A percentile compares a stretch with the other conserved stretches of the same genome.
phyloP scores from a whole-genome alignment of 805 yeast genomes.

The Ogataea trehaloabstinens region DNA sequence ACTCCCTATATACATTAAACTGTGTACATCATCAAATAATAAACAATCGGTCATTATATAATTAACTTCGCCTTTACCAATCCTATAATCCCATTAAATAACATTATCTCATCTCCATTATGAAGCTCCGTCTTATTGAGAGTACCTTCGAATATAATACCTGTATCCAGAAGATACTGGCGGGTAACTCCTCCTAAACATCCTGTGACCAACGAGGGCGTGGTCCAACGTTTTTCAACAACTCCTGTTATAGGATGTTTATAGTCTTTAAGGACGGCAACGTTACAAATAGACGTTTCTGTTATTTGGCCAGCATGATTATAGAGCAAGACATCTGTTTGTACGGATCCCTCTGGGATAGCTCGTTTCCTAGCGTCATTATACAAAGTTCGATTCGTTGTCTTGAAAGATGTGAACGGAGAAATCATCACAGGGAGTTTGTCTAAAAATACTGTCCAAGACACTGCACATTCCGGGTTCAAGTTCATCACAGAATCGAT shows the following conservation, averaged over 20 bases:
- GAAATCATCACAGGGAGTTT: slow-evolving; percentile 50
- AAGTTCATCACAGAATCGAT: slow-evolving; percentile 5
- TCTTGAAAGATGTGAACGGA: slow-evolving; percentile 84
- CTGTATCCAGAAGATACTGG: slow-evolving; percentile 48
- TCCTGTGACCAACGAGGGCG: slow-evolving; percentile 78
- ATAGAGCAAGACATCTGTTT: slow-evolving; percentile 67
- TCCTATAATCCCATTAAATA: slow-evolving; percentile 85
- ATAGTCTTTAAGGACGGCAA: slow-evolving; percentile 54
- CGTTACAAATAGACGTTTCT: slow-evolving; percentile 82
- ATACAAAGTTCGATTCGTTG: slow-evolving; percentile 69
- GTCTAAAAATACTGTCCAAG: slow-evolving; percentile 68
- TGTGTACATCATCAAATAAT: neutral
- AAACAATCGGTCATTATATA: slow-evolving; percentile 6
- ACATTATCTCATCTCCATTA: slow-evolving; percentile 65
- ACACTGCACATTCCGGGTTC: slow-evolving; percentile 8
- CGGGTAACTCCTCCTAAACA: slow-evolving; percentile 85
- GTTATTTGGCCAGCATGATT: slow-evolving; percentile 59
- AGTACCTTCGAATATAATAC: slow-evolving; percentile 18
- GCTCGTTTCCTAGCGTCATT: slow-evolving; percentile 55
- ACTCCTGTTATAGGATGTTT: slow-evolving; percentile 28
- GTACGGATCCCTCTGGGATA: slow-evolving; percentile 30
- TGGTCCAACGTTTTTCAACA: slow-evolving; percentile 57
- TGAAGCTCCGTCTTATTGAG: slow-evolving; percentile 45
- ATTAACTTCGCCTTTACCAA: slow-evolving; percentile 58
- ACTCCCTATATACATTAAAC: neutral